phyloP scores from a whole-genome alignment of 176 grass and related monocot species.

The Canna indica region DNA sequence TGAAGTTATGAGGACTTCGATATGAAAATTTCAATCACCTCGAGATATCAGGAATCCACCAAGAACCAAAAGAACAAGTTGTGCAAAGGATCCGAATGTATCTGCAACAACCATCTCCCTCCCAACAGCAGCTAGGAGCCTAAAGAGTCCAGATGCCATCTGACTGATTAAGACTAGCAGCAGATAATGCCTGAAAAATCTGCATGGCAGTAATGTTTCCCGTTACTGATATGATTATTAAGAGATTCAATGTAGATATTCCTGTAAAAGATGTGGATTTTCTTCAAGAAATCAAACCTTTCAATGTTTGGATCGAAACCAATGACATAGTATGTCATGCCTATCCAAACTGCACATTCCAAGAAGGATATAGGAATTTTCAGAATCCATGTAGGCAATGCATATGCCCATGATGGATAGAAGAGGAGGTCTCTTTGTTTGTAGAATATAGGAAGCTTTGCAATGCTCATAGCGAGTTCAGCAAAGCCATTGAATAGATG shows the following conservation, averaged over 20 bases:
- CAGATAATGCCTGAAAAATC: constrained; percentile 84
- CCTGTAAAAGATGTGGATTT: background rate
- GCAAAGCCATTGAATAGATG: constrained; percentile 88
- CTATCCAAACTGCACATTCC: constrained; percentile 80
- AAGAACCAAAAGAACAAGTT: constrained; percentile 88
- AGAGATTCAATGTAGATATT: background rate
- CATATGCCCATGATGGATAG: constrained; percentile 92
- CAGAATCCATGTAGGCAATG: constrained; percentile 74
- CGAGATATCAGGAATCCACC: constrained; percentile 86
- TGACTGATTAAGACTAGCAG: constrained; percentile 86
- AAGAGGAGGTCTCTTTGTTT: constrained; percentile 91
- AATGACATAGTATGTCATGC: constrained; percentile 86
- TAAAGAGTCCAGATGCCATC: constrained; percentile 84
- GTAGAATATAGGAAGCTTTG: constrained; percentile 82
- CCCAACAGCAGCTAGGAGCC: constrained; percentile 77
- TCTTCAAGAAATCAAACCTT: constrained; percentile 27
- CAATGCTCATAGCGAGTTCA: constrained; percentile 84
- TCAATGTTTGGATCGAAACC: constrained; percentile 78
- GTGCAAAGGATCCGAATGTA: constrained; percentile 86
- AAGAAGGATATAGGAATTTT: constrained; percentile 89
- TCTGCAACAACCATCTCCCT: constrained; percentile 96
- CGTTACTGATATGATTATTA: background rate
- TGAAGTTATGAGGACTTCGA: background rate
- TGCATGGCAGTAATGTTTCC: constrained; percentile 19
- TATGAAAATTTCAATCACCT: constrained; percentile 27